Evolutionary conservation across 2,329 filamentous ascomycete species (phyloP).

Genomic region (Ascochyta clinopodiicola): DNA sequence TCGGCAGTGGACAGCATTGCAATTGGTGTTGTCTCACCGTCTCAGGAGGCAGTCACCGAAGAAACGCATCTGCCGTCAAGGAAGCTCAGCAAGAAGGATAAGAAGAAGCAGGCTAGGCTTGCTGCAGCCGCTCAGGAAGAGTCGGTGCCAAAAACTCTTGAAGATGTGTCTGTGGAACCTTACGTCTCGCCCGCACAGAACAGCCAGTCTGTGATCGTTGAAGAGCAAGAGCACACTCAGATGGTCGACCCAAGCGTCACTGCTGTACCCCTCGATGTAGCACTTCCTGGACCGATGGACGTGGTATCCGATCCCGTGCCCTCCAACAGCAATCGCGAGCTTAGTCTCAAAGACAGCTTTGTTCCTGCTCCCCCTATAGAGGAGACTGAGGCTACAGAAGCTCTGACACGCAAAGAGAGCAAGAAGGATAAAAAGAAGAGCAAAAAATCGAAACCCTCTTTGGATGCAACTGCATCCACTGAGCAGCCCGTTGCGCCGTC

Average conservation of each 20-base stretch:
- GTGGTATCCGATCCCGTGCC: not conserved
- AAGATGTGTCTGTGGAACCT: not conserved
- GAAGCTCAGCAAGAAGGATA: conserved; percentile 41
- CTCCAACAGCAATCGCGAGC: not conserved
- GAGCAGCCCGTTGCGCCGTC: not conserved
- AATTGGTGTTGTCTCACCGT: not conserved
- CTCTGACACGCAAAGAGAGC: conserved; percentile 31
- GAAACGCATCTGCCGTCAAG: conserved; percentile 19
- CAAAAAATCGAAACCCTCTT: conserved; percentile 20
- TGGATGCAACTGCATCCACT: not conserved
- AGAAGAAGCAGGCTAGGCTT: conserved; percentile 44
- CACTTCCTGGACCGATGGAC: not conserved
- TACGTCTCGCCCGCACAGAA: not conserved
- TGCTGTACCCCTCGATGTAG: not conserved
- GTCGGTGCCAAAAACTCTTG: not conserved
- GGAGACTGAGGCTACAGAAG: conserved; percentile 19
- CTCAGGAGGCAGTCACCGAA: conserved; percentile 8
- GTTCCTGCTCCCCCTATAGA: conserved; percentile 3
- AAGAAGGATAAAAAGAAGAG: conserved; percentile 44
- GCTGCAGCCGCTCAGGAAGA: not conserved
- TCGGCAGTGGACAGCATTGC: not conserved
- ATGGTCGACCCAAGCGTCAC: not conserved
- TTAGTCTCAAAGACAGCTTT: conserved; percentile 13
- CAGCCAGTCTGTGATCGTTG: not conserved
- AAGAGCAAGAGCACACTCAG: not conserved